Evolutionary conservation across 1,284 basidiomycete genomes (phyloP).

Genomic region (Lignosus rhinocerotis): DNA sequence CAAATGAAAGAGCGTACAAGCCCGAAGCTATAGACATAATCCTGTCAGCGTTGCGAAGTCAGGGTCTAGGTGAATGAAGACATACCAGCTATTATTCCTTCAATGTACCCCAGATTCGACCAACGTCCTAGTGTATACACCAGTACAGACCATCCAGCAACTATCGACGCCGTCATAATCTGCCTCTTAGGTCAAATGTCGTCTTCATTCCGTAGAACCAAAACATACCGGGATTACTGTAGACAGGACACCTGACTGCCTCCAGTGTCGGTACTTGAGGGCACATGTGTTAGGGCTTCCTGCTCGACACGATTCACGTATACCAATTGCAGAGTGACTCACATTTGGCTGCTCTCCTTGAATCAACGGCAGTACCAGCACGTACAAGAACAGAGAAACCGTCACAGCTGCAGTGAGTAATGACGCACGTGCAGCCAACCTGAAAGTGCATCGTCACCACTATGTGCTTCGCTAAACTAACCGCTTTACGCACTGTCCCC

Average conservation of each 20-base stretch:
- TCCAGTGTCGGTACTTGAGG: slow-evolving; percentile 34
- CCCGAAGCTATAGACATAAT: slow-evolving; percentile 50
- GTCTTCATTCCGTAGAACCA: slow-evolving; percentile 14
- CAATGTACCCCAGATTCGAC: slow-evolving; percentile 61
- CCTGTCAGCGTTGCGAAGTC: not conserved
- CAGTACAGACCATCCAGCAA: slow-evolving; percentile 66
- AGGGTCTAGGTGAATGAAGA: slow-evolving; percentile 9
- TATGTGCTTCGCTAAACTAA: not conserved
- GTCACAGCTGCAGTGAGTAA: slow-evolving; percentile 52
- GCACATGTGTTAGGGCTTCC: not conserved
- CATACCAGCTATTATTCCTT: slow-evolving; percentile 64
- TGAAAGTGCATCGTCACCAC: slow-evolving; percentile 35
- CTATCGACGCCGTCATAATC: slow-evolving; percentile 64
- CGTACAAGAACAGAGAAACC: slow-evolving; percentile 68
- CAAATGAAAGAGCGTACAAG: slow-evolving; percentile 67
- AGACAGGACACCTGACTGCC: slow-evolving; percentile 53
- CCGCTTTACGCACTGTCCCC: slow-evolving; percentile 50
- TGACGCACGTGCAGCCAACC: slow-evolving; percentile 40
- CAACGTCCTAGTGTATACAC: slow-evolving; percentile 62
- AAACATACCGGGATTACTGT: slow-evolving; percentile 50
- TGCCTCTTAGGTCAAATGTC: slow-evolving; percentile 3
- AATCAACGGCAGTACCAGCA: slow-evolving; percentile 63
- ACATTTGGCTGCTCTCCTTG: slow-evolving; percentile 69
- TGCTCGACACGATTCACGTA: not conserved
- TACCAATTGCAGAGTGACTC: slow-evolving; percentile 30